Conservation (phyloP, 805 yeast species). For the Teunomyces aglyptinius region DNA sequence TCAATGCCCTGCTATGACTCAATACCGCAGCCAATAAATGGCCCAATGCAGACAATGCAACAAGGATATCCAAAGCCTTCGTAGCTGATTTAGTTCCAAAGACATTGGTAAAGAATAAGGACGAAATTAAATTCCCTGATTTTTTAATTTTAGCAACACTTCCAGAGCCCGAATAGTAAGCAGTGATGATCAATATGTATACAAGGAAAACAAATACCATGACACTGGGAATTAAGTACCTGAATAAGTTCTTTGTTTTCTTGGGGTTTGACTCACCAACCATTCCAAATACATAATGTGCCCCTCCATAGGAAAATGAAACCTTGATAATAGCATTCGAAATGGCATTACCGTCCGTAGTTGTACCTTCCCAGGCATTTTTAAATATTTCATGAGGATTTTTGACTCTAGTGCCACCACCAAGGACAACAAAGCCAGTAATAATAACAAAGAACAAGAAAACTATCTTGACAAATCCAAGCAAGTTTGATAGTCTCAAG, state of each 20-base stretch:
- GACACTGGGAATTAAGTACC: slow-evolving; percentile 28
- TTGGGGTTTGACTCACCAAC: slow-evolving; percentile 29
- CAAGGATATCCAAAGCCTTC: slow-evolving; percentile 24
- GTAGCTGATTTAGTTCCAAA: slow-evolving; percentile 26
- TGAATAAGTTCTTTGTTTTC: slow-evolving; percentile 25
- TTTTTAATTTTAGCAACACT: slow-evolving; percentile 20
- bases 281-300: slow-evolving; percentile 38
- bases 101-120: slow-evolving; percentile 28
- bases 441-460: slow-evolving; percentile 32
- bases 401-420: slow-evolving; percentile 33
- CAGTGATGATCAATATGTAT: slow-evolving; percentile 33
- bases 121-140: slow-evolving; percentile 29
- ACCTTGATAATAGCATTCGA: slow-evolving; percentile 45
- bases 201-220: slow-evolving; percentile 29
- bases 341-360: slow-evolving; percentile 41
- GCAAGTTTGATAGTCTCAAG: slow-evolving; percentile 27
- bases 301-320: slow-evolving; percentile 43
- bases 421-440: slow-evolving; percentile 35
- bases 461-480: slow-evolving; percentile 36
- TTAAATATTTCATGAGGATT: slow-evolving; percentile 33
- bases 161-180: slow-evolving; percentile 29
- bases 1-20: slow-evolving; percentile 29
- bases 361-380: slow-evolving; percentile 40
- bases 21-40: slow-evolving; percentile 27
- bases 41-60: slow-evolving; percentile 32